A percentile compares a stretch with the other conserved stretches of the same genome.
phyloP scores from a whole-genome alignment of 176 grass and related monocot genomes.

The Carex scoparia region DNA sequence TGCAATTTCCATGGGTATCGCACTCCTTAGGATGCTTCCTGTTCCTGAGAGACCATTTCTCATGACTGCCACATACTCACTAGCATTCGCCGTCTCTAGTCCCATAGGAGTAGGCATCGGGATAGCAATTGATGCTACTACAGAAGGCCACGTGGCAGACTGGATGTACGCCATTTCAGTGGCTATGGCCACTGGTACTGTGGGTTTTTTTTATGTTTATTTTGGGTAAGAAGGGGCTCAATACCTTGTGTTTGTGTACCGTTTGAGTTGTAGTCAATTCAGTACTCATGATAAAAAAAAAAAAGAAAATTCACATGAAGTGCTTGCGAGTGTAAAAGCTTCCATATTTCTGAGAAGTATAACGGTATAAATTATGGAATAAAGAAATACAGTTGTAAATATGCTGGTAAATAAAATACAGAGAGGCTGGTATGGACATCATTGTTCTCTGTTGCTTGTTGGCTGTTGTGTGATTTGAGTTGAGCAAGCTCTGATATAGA shows the following conservation, averaged over 20 bases:
- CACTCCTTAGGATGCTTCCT: too few species aligned
- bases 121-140: conserved; percentile 52
- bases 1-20: too few species aligned
- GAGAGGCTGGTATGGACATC: neutral
- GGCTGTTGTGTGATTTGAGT: neutral
- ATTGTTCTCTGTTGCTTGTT: neutral
- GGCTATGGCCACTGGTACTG: conserved; percentile 37
- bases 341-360: neutral
- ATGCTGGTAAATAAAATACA: neutral
- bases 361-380: neutral
- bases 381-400: neutral
- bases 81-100: conserved; percentile 54
- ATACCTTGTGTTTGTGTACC: neutral
- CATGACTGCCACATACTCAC: conserved; percentile 45
- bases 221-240: neutral
- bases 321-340: neutral
- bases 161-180: conserved; percentile 71
- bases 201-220: neutral
- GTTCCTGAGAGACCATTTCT: conserved; percentile 5
- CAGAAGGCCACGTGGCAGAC: conserved; percentile 30
- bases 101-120: conserved; percentile 55
- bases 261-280: neutral
- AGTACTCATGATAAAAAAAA: too few species aligned
- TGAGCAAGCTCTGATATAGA: neutral
- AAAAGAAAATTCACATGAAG: neutral